These are phyloP conservation scores for Neoconidiobolus thromboides DNA, from an alignment of 371 early-diverging fungal species.

Conservation along the genomic window DNA sequence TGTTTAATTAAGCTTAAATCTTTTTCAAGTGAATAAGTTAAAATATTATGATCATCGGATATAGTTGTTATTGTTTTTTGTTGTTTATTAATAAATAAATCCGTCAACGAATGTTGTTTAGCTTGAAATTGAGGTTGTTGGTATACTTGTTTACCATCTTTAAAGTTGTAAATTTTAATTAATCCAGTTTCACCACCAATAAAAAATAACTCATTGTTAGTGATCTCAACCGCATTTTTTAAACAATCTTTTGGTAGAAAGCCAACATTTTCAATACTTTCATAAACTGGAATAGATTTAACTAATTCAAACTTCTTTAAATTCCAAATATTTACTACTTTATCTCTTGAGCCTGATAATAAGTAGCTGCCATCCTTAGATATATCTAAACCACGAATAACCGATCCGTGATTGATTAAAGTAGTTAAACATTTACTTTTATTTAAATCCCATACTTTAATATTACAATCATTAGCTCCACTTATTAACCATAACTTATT, in stretches of 20 bases:
- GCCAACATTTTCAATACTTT: constrained; percentile 55
- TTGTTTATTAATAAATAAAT: constrained; percentile 25
- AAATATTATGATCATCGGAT: constrained; percentile 78
- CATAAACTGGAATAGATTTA: constrained; percentile 75
- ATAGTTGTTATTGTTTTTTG: constrained; percentile 18
- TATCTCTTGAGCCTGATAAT: constrained; percentile 85
- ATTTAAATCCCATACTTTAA: constrained; percentile 78
- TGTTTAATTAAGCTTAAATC: constrained; percentile 44
- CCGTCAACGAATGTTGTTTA: constrained; percentile 44
- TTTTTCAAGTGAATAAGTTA: constrained; percentile 39
- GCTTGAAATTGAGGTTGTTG: constrained; percentile 28
- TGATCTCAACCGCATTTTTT: constrained; percentile 16
- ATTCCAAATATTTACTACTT: constrained; percentile 85
- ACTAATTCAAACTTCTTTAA: constrained; percentile 37
- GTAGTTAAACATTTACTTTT: constrained; percentile 49
- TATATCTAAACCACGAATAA: constrained; percentile 75
- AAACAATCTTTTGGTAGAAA: constrained; percentile 23
- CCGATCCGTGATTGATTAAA: constrained; percentile 72
- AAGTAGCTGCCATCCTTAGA: constrained; percentile 48
- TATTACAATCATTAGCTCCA: constrained; percentile 75
- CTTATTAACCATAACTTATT: constrained; percentile 46
- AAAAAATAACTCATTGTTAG: constrained; percentile 30
- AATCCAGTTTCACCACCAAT: constrained; percentile 65
- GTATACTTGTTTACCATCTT: constrained; percentile 32
- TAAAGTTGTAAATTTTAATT: constrained; percentile 51